Base-by-base conservation (phyloP, 768 basidiomycete species). In the Pilatotrama ljubarskyi region DNA sequence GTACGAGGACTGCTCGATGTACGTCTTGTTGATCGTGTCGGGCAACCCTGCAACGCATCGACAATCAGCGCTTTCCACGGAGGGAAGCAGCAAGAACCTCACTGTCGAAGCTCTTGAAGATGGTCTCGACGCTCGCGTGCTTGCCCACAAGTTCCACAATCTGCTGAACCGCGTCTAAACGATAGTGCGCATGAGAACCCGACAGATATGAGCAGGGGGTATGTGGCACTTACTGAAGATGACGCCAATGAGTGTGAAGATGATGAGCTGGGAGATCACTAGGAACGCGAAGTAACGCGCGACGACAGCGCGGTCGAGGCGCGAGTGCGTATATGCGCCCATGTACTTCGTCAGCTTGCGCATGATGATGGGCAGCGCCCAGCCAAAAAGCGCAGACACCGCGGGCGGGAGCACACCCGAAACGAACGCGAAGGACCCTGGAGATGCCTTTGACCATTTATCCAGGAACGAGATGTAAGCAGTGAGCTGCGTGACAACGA, bases 211-310 rank as follows among this genome's bases (percentile, higher is more conserved):
- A 32, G 26, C 35, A 17, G 8, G 17, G 66, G 42, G 54, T 26
- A 58, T 51, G 40, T 44, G 25, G 40, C 6, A 78, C 87, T 66
- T 58, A 91, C 91, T 87, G 77, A 94, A 95, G 57, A 87, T 79
- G 48, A 95, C 95, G 65, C 93, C 91, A 61, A 98, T 87, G 58
- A 96, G 74, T 15, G 93, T 96, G 79, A 98, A 99, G 74, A 98
- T 86, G 62, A 99, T 80, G 67, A 99, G 76, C 71, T 98, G 95
- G 51, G 90, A 92, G 74, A 97, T 88, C 59, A 98, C 86, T 73
- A 98, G 79, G 82, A 99, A 98, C 1, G 90, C 80, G 70, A 88
- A 98, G 75, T 98, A 98, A 49, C 94, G 86, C 18, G 93, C 93
- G 38, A 95, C 82, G 59, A 98, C 95, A 37, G 89, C 87, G 35